Conservation (phyloP, 768 basidiomycete species). For the Leccinum subgranulosum region DNA sequence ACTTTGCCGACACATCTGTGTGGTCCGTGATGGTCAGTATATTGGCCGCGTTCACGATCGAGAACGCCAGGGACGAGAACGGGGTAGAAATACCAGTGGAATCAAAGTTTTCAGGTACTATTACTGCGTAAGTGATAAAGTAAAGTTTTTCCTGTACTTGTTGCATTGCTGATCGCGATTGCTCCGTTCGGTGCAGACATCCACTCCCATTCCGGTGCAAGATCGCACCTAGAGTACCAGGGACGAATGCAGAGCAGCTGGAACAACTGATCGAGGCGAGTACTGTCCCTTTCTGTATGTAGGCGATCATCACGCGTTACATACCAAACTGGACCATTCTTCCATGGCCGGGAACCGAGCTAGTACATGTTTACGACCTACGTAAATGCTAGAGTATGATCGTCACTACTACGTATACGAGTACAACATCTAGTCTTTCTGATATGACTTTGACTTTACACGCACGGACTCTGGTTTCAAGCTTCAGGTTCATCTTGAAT, state of each 20-base stretch:
- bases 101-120: background rate
- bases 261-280: conserved; percentile 14
- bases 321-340: background rate
- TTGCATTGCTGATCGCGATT: background rate
- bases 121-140: conserved; percentile 11
- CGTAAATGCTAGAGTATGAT: background rate
- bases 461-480: no score
- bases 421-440: background rate
- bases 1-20: conserved; percentile 24
- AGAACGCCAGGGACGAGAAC: conserved; percentile 14
- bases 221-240: conserved; percentile 10
- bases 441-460: background rate
- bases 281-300: conserved; percentile 1
- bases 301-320: background rate
- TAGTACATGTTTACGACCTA: background rate
- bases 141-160: background rate
- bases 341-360: background rate
- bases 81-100: conserved; percentile 22
- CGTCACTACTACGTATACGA: background rate
- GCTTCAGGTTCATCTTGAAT: no score
- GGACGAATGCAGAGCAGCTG: conserved; percentile 5
- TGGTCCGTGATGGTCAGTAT: conserved; percentile 22
- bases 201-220: conserved; percentile 17
- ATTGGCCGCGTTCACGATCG: conserved; percentile 17
- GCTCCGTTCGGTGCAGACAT: background rate